Evolutionary conservation across 805 yeast genomes (phyloP).

Genomic region (Candida adriatica): DNA sequence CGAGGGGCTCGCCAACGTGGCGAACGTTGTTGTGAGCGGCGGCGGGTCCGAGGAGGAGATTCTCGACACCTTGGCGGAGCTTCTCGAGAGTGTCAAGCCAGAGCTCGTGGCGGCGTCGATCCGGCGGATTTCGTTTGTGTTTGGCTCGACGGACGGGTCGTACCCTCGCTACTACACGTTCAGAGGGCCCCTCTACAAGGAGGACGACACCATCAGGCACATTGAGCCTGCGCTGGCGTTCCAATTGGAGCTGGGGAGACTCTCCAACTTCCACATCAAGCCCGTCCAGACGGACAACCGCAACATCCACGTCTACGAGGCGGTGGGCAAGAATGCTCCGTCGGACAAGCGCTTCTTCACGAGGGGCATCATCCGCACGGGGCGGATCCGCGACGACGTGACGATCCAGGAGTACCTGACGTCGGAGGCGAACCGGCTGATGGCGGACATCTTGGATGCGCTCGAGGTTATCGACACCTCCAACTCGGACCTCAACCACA

Average conservation of each 20-base stretch:
- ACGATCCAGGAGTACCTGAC: conserved; percentile 90
- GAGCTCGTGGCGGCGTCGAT: conserved; percentile 66
- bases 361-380: conserved; percentile 95
- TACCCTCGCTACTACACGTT: conserved; percentile 96
- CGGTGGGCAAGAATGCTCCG: conserved; percentile 87
- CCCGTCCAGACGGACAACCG: conserved; percentile 95
- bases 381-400: conserved; percentile 87
- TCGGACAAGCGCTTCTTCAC: conserved; percentile 94
- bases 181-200: conserved; percentile 78
- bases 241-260: conserved; percentile 91
- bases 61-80: conserved; percentile 52
- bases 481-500: conserved; percentile 93
- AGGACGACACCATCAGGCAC: conserved; percentile 92
- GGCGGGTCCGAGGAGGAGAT: conserved; percentile 64
- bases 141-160: conserved; percentile 76
- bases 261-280: conserved; percentile 90
- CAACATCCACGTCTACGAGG: conserved; percentile 96
- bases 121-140: conserved; percentile 89
- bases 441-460: conserved; percentile 93
- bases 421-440: conserved; percentile 92
- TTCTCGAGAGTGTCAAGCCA: conserved; percentile 60
- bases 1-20: conserved; percentile 65
- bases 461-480: conserved; percentile 90
- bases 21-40: conserved; percentile 69
- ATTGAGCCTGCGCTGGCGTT: conserved; percentile 97